These are phyloP conservation scores for Vitis hybrid DNA, from an alignment of 177 flowering plant species.

Conservation along the genomic window DNA sequence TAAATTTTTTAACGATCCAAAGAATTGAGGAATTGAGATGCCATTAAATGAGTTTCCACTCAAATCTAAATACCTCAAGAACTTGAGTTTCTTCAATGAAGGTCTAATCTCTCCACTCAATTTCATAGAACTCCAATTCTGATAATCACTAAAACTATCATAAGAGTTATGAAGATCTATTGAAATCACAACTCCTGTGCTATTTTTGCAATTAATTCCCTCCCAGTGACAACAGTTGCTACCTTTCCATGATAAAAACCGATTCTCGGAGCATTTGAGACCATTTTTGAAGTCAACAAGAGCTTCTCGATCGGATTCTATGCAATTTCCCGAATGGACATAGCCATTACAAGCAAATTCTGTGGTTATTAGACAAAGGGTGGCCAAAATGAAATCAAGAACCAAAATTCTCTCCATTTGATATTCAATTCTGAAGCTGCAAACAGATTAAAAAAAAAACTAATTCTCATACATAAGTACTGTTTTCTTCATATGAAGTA, in stretches of 20 bases:
- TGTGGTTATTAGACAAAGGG: not conserved
- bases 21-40: too few species aligned
- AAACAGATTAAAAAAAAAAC: too few species aligned
- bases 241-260: slow-evolving; percentile 47
- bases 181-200: slow-evolving; percentile 27
- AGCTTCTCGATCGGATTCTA: slow-evolving; percentile 29
- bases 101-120: too few species aligned
- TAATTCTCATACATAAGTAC: too few species aligned
- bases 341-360: slow-evolving; percentile 3
- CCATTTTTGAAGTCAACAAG: slow-evolving; percentile 39
- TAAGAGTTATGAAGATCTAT: slow-evolving; percentile 37
- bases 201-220: slow-evolving; percentile 35
- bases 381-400: not conserved
- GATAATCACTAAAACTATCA: not conserved
- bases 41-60: too few species aligned
- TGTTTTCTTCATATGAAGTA: too few species aligned
- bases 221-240: slow-evolving; percentile 46
- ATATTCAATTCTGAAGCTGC: not conserved
- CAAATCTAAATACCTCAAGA: too few species aligned
- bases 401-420: slow-evolving; percentile 5
- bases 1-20: too few species aligned
- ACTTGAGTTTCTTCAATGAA: too few species aligned
- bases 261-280: slow-evolving; percentile 36
- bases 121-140: too few species aligned
- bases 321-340: not conserved